Evolutionary conservation across 2,329 filamentous ascomycete genomes (phyloP).

Genomic region (Rutstroemia sp.): DNA sequence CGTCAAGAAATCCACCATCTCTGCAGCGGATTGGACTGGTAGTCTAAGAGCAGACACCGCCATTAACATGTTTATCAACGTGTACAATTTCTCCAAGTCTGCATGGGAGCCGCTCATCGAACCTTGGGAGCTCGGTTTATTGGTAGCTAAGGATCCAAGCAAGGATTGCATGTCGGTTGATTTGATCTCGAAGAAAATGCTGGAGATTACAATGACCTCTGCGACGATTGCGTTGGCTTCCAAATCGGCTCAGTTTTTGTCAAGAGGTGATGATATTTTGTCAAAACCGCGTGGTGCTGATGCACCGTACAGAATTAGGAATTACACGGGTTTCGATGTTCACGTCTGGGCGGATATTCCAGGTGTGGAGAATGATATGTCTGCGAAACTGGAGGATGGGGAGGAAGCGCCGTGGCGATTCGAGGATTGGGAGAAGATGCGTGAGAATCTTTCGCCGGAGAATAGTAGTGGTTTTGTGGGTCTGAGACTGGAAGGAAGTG

Average conservation of each 20-base stretch:
- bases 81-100: constrained; percentile 99
- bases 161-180: constrained; percentile 77
- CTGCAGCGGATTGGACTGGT: constrained; percentile 85
- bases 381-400: constrained; percentile 75
- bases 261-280: constrained; percentile 75
- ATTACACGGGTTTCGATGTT: constrained; percentile 91
- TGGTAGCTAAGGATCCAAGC: constrained; percentile 69
- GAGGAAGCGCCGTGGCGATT: constrained; percentile 94
- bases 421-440: constrained; percentile 92
- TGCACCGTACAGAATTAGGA: constrained; percentile 86
- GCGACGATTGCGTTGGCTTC: constrained; percentile 89
- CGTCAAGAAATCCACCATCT: constrained; percentile 79
- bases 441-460: constrained; percentile 84
- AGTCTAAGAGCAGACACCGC: constrained; percentile 79
- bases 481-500: constrained; percentile 82
- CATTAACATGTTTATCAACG: constrained; percentile 91
- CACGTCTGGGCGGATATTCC: constrained; percentile 71
- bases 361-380: constrained; percentile 59
- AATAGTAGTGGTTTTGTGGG: constrained; percentile 72
- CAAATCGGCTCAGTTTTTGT: constrained; percentile 87
- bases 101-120: constrained; percentile 96
- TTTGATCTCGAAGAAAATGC: constrained; percentile 77
- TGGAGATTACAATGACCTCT: constrained; percentile 89
- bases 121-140: constrained; percentile 91
- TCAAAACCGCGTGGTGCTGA: constrained; percentile 89